Evolutionary conservation across 768 basidiomycete genomes (phyloP).

Genomic region (Tricholoma flavovirens): DNA sequence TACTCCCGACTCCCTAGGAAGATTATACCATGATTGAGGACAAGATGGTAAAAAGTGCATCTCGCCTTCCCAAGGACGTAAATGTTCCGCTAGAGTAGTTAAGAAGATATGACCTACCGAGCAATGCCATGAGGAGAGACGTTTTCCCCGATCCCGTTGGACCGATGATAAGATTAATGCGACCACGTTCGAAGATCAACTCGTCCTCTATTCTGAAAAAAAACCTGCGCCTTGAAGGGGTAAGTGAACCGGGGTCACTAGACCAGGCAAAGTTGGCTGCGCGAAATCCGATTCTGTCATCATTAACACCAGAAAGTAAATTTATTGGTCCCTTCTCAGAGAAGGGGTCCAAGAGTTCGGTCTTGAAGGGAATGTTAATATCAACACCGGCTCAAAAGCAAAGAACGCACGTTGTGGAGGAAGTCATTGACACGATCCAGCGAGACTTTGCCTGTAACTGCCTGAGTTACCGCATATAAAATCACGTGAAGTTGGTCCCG

Average conservation of each 20-base stretch:
- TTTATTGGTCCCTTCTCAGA: conserved; percentile 16
- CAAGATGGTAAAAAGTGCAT: conserved; percentile 55
- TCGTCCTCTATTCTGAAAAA: conserved; percentile 47
- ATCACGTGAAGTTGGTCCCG: conserved; percentile 42
- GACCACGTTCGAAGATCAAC: conserved; percentile 45
- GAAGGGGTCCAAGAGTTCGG: conserved; percentile 44
- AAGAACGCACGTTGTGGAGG: conserved; percentile 28
- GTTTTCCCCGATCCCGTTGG: conserved; percentile 62
- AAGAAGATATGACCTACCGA: conserved; percentile 25
- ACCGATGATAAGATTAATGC: conserved; percentile 55
- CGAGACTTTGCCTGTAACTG: conserved; percentile 51
- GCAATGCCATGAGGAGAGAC: conserved; percentile 57
- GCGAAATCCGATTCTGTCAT: conserved; percentile 40
- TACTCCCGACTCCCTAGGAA: conserved; percentile 64
- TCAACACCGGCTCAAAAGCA: neutral
- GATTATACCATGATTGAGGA: conserved; percentile 58
- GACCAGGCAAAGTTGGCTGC: conserved; percentile 57
- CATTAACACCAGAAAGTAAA: conserved; percentile 9
- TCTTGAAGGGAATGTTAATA: conserved; percentile 19
- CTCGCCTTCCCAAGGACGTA: conserved; percentile 36
- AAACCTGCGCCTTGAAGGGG: conserved; percentile 43
- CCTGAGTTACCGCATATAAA: conserved; percentile 21
- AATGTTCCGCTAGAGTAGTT: neutral
- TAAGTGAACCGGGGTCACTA: conserved; percentile 26
- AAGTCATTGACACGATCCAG: conserved; percentile 47